A percentile compares a stretch with the other conserved stretches of the same genome.
Evolutionary conservation across 371 early-diverging fungal species (phyloP).

Genomic region (Mucor circinelloides): DNA sequence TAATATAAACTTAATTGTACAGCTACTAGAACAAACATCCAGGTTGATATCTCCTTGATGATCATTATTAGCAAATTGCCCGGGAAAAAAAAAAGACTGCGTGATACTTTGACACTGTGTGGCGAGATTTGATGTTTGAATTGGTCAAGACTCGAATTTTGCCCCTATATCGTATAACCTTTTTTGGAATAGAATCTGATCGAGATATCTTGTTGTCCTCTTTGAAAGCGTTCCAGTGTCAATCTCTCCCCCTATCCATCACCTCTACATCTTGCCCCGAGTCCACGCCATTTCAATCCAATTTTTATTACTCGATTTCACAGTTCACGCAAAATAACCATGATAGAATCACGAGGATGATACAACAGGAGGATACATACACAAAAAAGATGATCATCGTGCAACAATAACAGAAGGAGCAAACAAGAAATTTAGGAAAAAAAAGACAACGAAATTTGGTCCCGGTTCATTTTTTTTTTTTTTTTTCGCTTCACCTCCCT

Average conservation of each 20-base stretch:
- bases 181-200: neutral
- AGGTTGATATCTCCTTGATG: neutral
- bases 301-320: too few relatives aligned
- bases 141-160: neutral
- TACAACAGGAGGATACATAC: neutral
- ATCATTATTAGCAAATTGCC: neutral
- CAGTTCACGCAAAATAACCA: neutral
- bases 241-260: neutral
- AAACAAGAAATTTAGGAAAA: slow-evolving; percentile 1
- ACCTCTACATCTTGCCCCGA: neutral
- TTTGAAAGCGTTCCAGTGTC: neutral
- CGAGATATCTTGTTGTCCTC: neutral
- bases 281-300: neutral
- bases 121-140: slow-evolving; percentile 1
- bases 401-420: slow-evolving; percentile 4
- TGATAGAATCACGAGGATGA: neutral
- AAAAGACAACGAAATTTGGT: neutral
- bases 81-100: neutral
- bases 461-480: neutral
- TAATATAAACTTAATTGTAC: neutral
- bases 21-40: neutral
- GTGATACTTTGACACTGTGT: neutral
- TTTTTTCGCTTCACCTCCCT: neutral
- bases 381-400: neutral
- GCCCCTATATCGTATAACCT: neutral